Evolutionary conservation across 108 stramenopile species (phyloP).

Genomic region (Tribonema minus): DNA sequence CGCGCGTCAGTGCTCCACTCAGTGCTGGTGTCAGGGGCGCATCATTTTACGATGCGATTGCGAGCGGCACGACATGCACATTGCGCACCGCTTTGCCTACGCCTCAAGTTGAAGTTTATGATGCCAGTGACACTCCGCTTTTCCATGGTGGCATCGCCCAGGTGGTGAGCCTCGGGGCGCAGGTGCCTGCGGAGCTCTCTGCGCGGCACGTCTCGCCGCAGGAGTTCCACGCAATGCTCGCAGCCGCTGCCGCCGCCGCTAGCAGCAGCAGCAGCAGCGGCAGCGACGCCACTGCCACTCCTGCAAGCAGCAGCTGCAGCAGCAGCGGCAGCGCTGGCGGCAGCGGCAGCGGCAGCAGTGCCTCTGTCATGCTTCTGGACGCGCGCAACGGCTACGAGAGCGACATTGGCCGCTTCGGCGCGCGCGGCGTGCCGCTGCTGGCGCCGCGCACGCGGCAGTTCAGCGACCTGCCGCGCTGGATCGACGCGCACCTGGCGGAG

Average conservation of each 20-base stretch:
- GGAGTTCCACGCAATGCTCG: conserved; percentile 16
- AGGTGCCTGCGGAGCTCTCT: too few relatives aligned
- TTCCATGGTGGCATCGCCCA: too few relatives aligned
- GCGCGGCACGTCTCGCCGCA: conserved; percentile 7
- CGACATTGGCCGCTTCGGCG: conserved; percentile 23
- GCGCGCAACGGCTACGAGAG: conserved; percentile 33
- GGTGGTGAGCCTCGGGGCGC: too few relatives aligned
- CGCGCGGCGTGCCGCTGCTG: conserved; percentile 3
- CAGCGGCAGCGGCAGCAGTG: background rate
- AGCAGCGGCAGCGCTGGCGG: background rate
- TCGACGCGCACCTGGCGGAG: conserved; percentile 52
- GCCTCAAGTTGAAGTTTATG: too few relatives aligned
- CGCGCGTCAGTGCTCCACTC: too few relatives aligned
- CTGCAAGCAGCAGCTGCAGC: too few relatives aligned
- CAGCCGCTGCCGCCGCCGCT: background rate
- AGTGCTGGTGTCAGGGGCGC: too few relatives aligned
- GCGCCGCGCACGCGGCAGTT: conserved; percentile 31
- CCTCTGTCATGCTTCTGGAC: conserved; percentile 23
- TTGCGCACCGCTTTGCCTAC: too few relatives aligned
- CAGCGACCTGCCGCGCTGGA: conserved; percentile 28
- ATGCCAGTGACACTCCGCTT: too few relatives aligned
- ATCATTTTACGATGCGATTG: too few relatives aligned
- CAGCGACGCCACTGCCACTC: too few relatives aligned
- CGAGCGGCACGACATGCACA: too few relatives aligned
- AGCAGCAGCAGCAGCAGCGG: background rate